Base-by-base conservation (phyloP, 2,329 filamentous ascomycete genomes). In the Apiospora phragmitis region DNA sequence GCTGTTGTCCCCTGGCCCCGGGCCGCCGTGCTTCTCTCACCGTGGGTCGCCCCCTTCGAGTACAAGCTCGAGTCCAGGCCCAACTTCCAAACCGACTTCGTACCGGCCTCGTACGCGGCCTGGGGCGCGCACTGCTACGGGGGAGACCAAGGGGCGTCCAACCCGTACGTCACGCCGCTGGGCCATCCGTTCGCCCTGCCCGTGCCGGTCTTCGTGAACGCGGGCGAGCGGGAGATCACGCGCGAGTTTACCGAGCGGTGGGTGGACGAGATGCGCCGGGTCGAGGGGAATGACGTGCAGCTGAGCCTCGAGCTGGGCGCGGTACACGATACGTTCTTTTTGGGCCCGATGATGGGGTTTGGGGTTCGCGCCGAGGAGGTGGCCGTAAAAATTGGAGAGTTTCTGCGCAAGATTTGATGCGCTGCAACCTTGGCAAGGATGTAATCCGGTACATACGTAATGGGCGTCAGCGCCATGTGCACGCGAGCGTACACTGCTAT, bases 301-400 rank as follows among this genome's bases (percentile, higher is more conserved):
- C 70, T 84, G 18, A 79, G 83, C 72, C 76, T 83, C 4, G 83
- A 84, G 73, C 73, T 80, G 68, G 71, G 76, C 11, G 83, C 80
- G 5, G 80, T 81, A n/a, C 86, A 88, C 74, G 86, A 87, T 76
- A 82, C 86, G 5, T 71, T 86, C 26, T 67, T 84, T 1, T 3
- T 83, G 2, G 85, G 82, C 0, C 71, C 78, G 21, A 21, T 80
- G 2, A 35, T 85, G 2, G 85, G 85, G 0, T 87, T 85, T 71
- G 74, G 81, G 67, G 77, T 81, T 66, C 79, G 76, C 70, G 72
- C 75, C 12, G 35, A 70, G n/a, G 70, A 65, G 7, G 76, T 77
- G 49, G 77, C 74, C 29, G 62, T 67, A 29, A 73, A 66, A 26
- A 73, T 77, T 35, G 74, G 77, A 6, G 72, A 43, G 11, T 79